These are phyloP conservation scores for Ogataea angusta DNA, from an alignment of 805 yeast genomes.

Conservation along the genomic window DNA sequence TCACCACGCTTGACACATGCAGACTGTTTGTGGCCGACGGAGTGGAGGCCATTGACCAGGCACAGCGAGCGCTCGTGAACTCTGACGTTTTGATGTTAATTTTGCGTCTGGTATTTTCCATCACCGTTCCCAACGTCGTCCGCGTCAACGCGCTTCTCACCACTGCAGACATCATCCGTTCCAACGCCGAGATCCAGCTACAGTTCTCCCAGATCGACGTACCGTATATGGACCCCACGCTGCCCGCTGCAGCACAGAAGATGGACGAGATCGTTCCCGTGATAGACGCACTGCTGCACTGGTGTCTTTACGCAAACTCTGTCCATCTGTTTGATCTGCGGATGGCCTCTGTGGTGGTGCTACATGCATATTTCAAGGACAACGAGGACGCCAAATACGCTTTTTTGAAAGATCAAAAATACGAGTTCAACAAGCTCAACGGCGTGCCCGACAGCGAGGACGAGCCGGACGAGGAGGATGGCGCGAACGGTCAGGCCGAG, in stretches of 20 bases:
- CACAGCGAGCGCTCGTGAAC: constrained; percentile 59
- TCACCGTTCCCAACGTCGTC: constrained; percentile 58
- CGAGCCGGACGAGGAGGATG: constrained; percentile 8
- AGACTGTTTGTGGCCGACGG: constrained; percentile 71
- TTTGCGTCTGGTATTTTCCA: constrained; percentile 67
- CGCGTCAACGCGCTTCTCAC: constrained; percentile 69
- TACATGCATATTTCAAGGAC: constrained; percentile 64
- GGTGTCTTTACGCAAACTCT: constrained; percentile 79
- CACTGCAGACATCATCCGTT: constrained; percentile 70
- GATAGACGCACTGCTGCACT: constrained; percentile 67
- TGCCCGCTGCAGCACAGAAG: constrained; percentile 31
- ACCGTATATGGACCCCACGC: constrained; percentile 77
- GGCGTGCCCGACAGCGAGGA: constrained; percentile 20
- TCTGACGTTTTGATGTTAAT: constrained; percentile 65
- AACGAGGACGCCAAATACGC: constrained; percentile 59
- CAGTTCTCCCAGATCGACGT: constrained; percentile 82
- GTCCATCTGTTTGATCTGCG: constrained; percentile 83
- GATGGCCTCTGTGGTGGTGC: constrained; percentile 61
- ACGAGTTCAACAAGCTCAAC: constrained; percentile 34
- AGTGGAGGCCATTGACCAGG: constrained; percentile 54
- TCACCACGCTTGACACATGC: constrained; percentile 67
- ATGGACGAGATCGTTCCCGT: constrained; percentile 56
- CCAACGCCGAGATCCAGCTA: constrained; percentile 63
- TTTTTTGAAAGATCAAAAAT: constrained; percentile 67
- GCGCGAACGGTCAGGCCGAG: neutral